Percentiles rank a stretch among this genome's conserved stretches.
Conservation (phyloP, 2,329 filamentous ascomycete genomes). For the Alternaria gaisen region DNA sequence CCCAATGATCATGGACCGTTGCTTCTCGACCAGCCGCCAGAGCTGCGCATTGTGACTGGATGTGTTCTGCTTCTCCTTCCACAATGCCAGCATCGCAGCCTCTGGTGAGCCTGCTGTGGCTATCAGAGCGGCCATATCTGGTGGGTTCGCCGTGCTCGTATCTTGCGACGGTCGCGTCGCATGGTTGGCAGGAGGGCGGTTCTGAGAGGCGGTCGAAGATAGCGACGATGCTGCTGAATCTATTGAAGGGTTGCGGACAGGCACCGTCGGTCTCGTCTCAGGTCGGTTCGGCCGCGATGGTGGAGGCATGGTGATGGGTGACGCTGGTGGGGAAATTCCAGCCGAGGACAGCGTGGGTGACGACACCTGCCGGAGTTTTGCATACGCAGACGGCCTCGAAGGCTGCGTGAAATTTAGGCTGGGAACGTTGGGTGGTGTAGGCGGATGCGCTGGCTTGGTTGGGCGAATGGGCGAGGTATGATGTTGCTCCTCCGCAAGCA, state of each 20-base stretch:
- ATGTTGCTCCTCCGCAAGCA: conserved; percentile 47
- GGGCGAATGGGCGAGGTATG: conserved; percentile 27
- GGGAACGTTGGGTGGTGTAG: conserved; percentile 18
- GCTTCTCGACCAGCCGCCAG: conserved; percentile 96
- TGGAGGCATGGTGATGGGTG: conserved; percentile 49
- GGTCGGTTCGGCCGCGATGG: conserved; percentile 47
- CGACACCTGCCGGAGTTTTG: conserved; percentile 47
- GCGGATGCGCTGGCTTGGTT: conserved; percentile 20
- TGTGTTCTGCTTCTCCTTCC: conserved; percentile 91
- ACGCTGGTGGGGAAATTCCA: conserved; percentile 45
- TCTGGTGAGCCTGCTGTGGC: conserved; percentile 88
- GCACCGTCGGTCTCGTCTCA: conserved; percentile 40
- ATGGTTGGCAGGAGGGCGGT: conserved; percentile 66
- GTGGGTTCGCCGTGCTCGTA: conserved; percentile 61
- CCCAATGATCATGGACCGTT: conserved; percentile 89
- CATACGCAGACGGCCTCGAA: conserved; percentile 41
- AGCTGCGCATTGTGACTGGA: conserved; percentile 90
- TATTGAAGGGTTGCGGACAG: conserved; percentile 82
- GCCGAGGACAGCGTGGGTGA: conserved; percentile 44
- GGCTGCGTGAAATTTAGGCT: conserved; percentile 27
- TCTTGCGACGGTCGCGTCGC: conserved; percentile 67
- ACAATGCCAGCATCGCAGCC: conserved; percentile 83
- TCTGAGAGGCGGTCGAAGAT: conserved; percentile 53
- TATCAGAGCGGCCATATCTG: conserved; percentile 82
- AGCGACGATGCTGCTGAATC: conserved; percentile 85